Evolutionary conservation across 1,284 basidiomycete genomes (phyloP), one percentile per base, ranked within the genome.

Genomic region (Trametes sp.): DNA sequence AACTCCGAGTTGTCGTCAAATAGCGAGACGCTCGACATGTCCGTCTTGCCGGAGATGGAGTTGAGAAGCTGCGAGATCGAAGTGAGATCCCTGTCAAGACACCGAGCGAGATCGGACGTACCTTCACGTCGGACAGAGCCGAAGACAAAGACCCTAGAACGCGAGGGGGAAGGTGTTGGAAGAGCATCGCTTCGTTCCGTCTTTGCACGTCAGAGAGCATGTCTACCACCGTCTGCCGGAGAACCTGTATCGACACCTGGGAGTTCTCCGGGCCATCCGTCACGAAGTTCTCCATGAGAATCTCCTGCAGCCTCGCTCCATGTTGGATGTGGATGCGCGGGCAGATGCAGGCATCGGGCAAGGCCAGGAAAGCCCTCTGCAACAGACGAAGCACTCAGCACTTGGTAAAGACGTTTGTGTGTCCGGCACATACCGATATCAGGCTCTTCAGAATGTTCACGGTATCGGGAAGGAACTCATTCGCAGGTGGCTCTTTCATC

Each of bases 181-280:
- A 95, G 23, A 92, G 74, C 80, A 96, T 86, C 0, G 89, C 89
- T 53, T 92, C 87, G 63, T 94, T 95, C 51, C 94, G 84, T 56
- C 78, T 81, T 65, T 82, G 84, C 24, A 95, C 82, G 65, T 89
- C 86, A 3, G 73, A 72, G 46, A 87, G 79, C 50, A 83, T 83
- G 49, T 84, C 82, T 16, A 77, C 66, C 54, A 89, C 75, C 1
- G 80, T 72, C 29, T 80, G 76, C 24, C 79, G 78, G 38, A 89
- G 73, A 52, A 80, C 80, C 36, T 77, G 77, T 49, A 74, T 72
- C 55, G 72, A 79, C 59, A 80, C 76, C 52, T 81, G 79, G 9
- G 78, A 70, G 35, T 74, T 74, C 24, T 81, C 78, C 21, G 74
- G 66, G 1, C 71, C 66, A 11, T 74, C 65, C 14, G 75, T 72